Evolutionary conservation across 2,329 filamentous ascomycete species (phyloP), one percentile per base, ranked within the genome.

Genomic region (Periconia sp.): DNA sequence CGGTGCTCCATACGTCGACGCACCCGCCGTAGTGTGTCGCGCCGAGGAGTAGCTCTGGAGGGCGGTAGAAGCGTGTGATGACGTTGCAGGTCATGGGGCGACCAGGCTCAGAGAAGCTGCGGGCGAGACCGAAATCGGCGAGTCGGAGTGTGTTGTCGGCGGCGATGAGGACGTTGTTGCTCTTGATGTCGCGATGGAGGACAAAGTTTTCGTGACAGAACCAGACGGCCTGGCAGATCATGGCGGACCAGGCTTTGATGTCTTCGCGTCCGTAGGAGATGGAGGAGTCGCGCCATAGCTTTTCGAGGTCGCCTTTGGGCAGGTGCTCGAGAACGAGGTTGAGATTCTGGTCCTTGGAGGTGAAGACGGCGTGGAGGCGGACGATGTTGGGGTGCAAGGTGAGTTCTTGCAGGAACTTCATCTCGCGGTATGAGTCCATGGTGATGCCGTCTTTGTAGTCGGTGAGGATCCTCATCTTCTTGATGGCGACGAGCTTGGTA

Each of bases 221-320:
- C 88, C 91, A 96, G 27, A 97, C 86, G 23, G 90, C 94, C 41
- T 93, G 87, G 27, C 84, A 85, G n/a, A 97, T 83, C 94, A 97
- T 97, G 59, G 90, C 90, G 88, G 97, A 96, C 94, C 94, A 99
- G 15, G 92, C 89, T 74, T 99, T 99, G 74, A 97, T 92, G 74
- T 99, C 94, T 17, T 90, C 89, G 11, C 86, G 85, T 57, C 90
- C 90, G 74, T 97, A 97, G 50, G 86, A 85, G 45, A 97, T 87
- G 44, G 87, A 83, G 30, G 84, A 86, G 75, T 97, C 92, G 72
- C 91, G 90, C 69, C 69, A 73, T 54, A 99, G 84, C 82, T 92
- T 91, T 75, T 97, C 91, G 27, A 99, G 83, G 75, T 99, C 94
- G 60, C 94, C 93, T n/a, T 91, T 85, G 0, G 93, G 92, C 3